Percentiles rank a stretch among this genome's conserved stretches.
Conservation (phyloP, 371 early-diverging fungal species). For the Rhizopus sp. region DNA sequence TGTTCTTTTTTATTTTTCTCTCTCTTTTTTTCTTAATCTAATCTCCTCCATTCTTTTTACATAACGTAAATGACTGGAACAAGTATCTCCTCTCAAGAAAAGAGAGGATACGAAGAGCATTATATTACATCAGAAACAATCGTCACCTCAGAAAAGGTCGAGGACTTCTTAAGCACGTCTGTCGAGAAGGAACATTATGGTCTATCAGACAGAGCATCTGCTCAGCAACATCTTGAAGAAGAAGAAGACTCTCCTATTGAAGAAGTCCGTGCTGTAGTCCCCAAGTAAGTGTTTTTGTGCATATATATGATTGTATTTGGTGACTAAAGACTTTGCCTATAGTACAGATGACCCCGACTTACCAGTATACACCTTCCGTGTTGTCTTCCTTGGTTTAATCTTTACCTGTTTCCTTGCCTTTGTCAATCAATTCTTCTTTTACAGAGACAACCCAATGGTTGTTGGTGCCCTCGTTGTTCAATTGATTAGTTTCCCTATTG, state of each 20-base stretch:
- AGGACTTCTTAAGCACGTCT: slow-evolving; percentile 8
- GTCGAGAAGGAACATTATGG: slow-evolving; percentile 13
- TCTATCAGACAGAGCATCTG: slow-evolving; percentile 6
- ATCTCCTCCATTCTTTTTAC: slow-evolving; percentile 4
- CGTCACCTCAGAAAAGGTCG: slow-evolving; percentile 20
- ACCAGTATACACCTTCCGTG: slow-evolving; percentile 78
- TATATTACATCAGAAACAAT: slow-evolving; percentile 13
- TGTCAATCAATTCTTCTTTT: slow-evolving; percentile 80
- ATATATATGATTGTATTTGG: not conserved
- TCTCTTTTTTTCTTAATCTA: not conserved
- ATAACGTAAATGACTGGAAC: slow-evolving; percentile 15
- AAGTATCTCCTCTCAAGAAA: slow-evolving; percentile 16
- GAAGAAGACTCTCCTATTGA: slow-evolving; percentile 78
- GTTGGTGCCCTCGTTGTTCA: slow-evolving; percentile 55
- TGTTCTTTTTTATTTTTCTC: not conserved
- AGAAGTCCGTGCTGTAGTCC: slow-evolving; percentile 69
- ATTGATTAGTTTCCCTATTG: slow-evolving; percentile 67
- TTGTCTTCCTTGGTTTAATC: slow-evolving; percentile 67
- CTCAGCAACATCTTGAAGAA: slow-evolving; percentile 11
- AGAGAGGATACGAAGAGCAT: slow-evolving; percentile 11
- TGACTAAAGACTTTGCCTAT: slow-evolving; percentile 8
- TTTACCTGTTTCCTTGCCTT: slow-evolving; percentile 62
- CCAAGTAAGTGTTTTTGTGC: slow-evolving; percentile 9
- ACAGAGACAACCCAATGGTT: slow-evolving; percentile 58
- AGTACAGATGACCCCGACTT: slow-evolving; percentile 66